Evolutionary conservation across 2,329 filamentous ascomycete species (phyloP).

Genomic region (Pestalotiopsis sp.): DNA sequence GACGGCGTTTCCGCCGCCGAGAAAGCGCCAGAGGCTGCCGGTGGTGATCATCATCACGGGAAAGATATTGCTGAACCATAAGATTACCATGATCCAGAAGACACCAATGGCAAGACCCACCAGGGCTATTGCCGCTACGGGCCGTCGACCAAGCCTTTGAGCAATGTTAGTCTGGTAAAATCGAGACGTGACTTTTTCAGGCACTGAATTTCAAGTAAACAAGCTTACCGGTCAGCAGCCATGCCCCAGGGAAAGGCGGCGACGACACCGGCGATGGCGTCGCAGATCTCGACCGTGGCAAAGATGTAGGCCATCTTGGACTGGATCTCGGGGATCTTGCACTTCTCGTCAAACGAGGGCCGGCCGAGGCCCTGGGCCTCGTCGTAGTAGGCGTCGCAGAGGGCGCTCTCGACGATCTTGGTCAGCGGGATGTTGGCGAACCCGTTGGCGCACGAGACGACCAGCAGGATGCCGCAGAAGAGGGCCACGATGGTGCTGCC

Average conservation of each 20-base stretch:
- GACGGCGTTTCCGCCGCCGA: conserved; percentile 36
- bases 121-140: conserved; percentile 31
- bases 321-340: conserved; percentile 35
- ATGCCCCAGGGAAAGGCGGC: conserved; percentile 40
- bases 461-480: conserved; percentile 32
- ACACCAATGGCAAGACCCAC: conserved; percentile 28
- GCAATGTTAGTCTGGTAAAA: not conserved
- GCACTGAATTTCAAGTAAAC: not conserved
- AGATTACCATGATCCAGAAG: conserved; percentile 30
- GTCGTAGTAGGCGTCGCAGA: conserved; percentile 37
- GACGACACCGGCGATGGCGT: conserved; percentile 32
- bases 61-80: conserved; percentile 32
- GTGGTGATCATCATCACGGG: conserved; percentile 35
- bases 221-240: conserved; percentile 30
- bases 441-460: conserved; percentile 27
- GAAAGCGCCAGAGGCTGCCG: conserved; percentile 29
- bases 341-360: conserved; percentile 35
- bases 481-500: conserved; percentile 29
- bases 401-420: conserved; percentile 36
- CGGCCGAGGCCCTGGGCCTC: conserved; percentile 16
- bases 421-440: conserved; percentile 33
- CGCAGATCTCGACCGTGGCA: conserved; percentile 28
- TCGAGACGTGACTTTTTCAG: too few relatives aligned
- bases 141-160: conserved; percentile 35
- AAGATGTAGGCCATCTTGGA: conserved; percentile 35